Conservation (phyloP, 2,329 filamentous ascomycete species). For the Camillea tinctor region DNA sequence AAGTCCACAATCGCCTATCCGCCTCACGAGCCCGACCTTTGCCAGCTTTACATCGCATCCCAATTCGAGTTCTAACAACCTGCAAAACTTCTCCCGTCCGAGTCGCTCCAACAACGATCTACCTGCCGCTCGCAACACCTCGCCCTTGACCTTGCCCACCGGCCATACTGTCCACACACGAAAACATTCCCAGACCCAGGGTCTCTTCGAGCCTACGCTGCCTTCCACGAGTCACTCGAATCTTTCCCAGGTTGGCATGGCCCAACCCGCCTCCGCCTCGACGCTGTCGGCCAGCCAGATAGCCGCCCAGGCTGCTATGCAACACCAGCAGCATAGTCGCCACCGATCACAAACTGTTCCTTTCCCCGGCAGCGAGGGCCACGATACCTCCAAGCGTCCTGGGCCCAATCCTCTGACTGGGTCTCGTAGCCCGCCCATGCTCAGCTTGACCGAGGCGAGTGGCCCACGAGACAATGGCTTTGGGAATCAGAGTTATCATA, state of each 20-base stretch:
- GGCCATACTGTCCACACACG: conserved; percentile 39
- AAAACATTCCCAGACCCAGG: conserved; percentile 71
- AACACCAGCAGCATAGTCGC: conserved; percentile 57
- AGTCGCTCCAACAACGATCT: conserved; percentile 35
- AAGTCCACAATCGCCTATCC: conserved; percentile 34
- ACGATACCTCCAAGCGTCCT: conserved; percentile 43
- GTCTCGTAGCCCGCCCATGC: conserved; percentile 59
- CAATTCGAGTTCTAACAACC: conserved; percentile 48
- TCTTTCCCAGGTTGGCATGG: conserved; percentile 49
- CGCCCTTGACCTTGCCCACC: conserved; percentile 42
- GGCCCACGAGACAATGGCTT: conserved; percentile 58
- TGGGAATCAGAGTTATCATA: conserved; percentile 53
- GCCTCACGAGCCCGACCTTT: conserved; percentile 47
- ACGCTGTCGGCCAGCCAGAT: conserved; percentile 69
- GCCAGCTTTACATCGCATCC: conserved; percentile 46
- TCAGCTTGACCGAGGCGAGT: conserved; percentile 65
- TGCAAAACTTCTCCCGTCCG: conserved; percentile 60
- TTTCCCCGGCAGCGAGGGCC: conserved; percentile 45
- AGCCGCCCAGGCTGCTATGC: conserved; percentile 74
- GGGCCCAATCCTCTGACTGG: conserved; percentile 36
- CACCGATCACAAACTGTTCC: conserved; percentile 76
- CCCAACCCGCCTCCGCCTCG: conserved; percentile 42
- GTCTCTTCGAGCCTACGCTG: conserved; percentile 72
- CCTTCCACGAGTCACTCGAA: conserved; percentile 61
- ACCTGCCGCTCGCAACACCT: conserved; percentile 39